Conservation (phyloP, 345 rosid genomes). For the Adansonia digitata region DNA sequence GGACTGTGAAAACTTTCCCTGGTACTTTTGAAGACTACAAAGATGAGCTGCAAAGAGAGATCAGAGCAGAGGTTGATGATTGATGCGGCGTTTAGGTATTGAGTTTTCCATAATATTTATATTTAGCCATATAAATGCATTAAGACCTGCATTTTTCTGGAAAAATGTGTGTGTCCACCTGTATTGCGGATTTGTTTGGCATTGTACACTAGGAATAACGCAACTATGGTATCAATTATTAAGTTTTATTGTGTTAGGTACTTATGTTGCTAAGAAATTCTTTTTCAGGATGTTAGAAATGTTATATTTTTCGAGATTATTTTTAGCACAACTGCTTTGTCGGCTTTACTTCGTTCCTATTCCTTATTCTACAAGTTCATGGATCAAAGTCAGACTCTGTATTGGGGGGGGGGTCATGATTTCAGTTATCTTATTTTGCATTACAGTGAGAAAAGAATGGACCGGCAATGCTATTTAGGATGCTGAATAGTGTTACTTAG, state of each 20-base stretch:
- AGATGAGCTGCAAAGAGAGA: slow-evolving; percentile 74
- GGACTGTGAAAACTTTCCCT: slow-evolving; percentile 50
- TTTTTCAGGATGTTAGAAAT: not conserved
- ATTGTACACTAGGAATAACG: not conserved
- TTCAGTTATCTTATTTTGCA: not conserved
- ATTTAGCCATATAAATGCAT: not conserved
- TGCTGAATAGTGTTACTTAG: too few species aligned
- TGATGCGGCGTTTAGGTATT: slow-evolving; percentile 18
- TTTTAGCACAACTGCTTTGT: not conserved
- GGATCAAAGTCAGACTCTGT: too few species aligned
- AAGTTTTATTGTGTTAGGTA: not conserved
- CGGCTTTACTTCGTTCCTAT: too few species aligned
- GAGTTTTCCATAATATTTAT: not conserved
- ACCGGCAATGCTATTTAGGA: not conserved
- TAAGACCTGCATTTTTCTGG: not conserved
- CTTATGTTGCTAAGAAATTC: not conserved
- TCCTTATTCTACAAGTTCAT: too few species aligned
- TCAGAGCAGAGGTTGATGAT: slow-evolving; percentile 73
- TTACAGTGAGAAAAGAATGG: not conserved
- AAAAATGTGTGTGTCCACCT: slow-evolving; percentile 1
- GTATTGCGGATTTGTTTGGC: slow-evolving; percentile 5
- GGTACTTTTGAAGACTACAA: slow-evolving; percentile 85
- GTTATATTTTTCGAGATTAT: not conserved
- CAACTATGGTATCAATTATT: not conserved
- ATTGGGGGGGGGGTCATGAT: not conserved